phyloP scores from a whole-genome alignment of 345 rosid species.

The Pistacia vera region DNA sequence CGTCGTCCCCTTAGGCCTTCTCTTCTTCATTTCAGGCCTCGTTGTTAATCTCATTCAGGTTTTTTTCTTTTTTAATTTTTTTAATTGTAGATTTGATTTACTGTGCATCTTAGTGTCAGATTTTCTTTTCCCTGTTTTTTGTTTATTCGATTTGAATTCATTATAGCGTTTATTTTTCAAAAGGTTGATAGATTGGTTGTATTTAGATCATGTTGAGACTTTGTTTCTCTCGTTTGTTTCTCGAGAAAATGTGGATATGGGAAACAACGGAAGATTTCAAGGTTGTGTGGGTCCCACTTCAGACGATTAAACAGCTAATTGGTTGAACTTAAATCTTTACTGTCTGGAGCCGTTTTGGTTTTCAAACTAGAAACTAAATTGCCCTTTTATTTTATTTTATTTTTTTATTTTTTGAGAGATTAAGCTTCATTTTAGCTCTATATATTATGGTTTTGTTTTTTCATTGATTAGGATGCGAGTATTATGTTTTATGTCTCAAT shows the following conservation, averaged over 20 bases:
- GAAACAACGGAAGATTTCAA: not conserved
- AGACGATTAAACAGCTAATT: not conserved
- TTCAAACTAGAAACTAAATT: not conserved
- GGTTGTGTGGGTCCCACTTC: not conserved
- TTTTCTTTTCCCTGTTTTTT: not conserved
- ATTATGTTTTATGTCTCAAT: not conserved
- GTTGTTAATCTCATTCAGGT: conserved; percentile 91
- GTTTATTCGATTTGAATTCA: not conserved
- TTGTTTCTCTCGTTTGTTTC: not conserved
- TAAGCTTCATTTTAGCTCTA: not conserved
- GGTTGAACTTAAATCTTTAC: not conserved
- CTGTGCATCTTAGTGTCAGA: not conserved
- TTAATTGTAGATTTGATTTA: conserved; percentile 8
- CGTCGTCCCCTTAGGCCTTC: conserved; percentile 75
- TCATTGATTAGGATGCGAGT: not conserved
- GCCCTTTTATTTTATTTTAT: not conserved
- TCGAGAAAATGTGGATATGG: conserved; percentile 3
- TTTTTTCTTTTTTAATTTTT: not conserved
- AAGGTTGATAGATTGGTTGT: not conserved
- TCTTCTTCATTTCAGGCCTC: conserved; percentile 90
- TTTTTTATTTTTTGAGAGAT: not conserved
- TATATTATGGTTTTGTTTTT: not conserved
- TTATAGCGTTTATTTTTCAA: not conserved
- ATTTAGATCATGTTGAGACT: not conserved
- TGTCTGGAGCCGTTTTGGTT: not conserved